A percentile compares a stretch with the other conserved stretches of the same genome.
These are phyloP conservation scores for Pseudogymnoascus sp. DNA, from an alignment of 2,329 filamentous ascomycete genomes.

Conservation along the genomic window DNA sequence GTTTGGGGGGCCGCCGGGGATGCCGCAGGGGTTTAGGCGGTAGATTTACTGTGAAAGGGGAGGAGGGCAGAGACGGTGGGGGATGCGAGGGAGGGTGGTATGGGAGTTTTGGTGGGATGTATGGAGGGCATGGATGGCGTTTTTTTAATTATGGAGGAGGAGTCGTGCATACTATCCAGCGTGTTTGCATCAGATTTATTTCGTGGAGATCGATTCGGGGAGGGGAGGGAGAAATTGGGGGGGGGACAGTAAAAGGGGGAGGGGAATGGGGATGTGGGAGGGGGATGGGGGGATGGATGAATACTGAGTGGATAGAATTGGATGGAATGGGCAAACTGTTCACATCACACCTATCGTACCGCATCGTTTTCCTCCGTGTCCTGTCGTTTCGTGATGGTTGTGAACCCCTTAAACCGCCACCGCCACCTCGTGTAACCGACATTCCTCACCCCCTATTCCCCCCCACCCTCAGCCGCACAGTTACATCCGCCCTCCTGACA, in stretches of 20 bases:
- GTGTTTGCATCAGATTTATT: background rate
- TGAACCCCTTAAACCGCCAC: too few species aligned
- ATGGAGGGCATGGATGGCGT: background rate
- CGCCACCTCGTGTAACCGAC: too few species aligned
- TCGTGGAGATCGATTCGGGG: background rate
- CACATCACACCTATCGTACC: background rate
- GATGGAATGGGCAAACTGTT: background rate
- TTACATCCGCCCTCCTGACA: too few species aligned
- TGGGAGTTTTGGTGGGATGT: background rate
- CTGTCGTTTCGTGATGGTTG: too few species aligned
- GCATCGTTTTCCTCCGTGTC: too few species aligned
- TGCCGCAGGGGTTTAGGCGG: conserved; percentile 15
- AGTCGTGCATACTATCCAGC: background rate
- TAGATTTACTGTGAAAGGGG: background rate
- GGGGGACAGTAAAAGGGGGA: background rate
- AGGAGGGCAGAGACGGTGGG: background rate
- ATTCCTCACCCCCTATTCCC: too few species aligned
- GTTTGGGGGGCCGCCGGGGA: background rate
- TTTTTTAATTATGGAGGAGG: background rate
- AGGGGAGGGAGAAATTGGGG: background rate
- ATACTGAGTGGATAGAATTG: background rate
- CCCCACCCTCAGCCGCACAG: too few species aligned
- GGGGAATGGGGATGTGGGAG: background rate
- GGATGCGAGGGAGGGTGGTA: background rate
- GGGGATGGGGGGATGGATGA: too few species aligned